These are phyloP conservation scores for Teratosphaeria epicoccoides DNA, from an alignment of 2,329 filamentous ascomycete species.

Conservation along the genomic window DNA sequence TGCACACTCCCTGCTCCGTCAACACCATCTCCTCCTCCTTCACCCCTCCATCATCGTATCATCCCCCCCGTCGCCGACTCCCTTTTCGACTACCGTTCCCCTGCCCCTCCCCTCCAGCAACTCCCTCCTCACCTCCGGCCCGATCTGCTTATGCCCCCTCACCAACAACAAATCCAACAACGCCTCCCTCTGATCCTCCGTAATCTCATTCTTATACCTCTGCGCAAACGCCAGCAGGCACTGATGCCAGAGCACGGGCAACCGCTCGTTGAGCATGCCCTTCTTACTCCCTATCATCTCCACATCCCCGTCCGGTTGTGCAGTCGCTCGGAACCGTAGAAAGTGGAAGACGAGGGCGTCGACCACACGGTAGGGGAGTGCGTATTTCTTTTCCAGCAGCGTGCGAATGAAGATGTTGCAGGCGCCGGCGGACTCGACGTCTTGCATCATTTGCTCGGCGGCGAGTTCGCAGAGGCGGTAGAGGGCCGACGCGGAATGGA, in stretches of 20 bases:
- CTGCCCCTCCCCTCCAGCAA: conserved; percentile 77
- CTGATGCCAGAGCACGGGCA: conserved; percentile 96
- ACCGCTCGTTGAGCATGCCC: conserved; percentile 38
- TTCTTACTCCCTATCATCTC: conserved; percentile 29
- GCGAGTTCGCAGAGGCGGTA: conserved; percentile 91
- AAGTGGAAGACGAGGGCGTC: conserved; percentile 96
- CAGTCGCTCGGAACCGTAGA: conserved; percentile 68
- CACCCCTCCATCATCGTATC: conserved; percentile 68
- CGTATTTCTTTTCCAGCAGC: conserved; percentile 93
- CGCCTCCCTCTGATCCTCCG: conserved; percentile 86
- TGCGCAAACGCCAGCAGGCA: conserved; percentile 85
- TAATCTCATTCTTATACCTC: conserved; percentile 90
- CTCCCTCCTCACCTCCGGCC: conserved; percentile 82
- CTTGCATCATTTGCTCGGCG: conserved; percentile 72
- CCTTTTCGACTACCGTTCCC: conserved; percentile 57
- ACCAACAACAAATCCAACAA: conserved; percentile 76
- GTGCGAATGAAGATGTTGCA: conserved; percentile 94
- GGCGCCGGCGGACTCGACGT: conserved; percentile 77
- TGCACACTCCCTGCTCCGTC: too few species aligned
- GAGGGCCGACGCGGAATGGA: conserved; percentile 85
- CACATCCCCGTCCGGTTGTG: conserved; percentile 51
- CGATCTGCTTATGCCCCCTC: conserved; percentile 78
- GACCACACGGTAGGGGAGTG: conserved; percentile 85
- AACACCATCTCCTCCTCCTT: background rate
- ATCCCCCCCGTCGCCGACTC: conserved; percentile 52